These are phyloP conservation scores for Diversispora epigaea DNA, from an alignment of 192 early-diverging fungal species.

Conservation along the genomic window DNA sequence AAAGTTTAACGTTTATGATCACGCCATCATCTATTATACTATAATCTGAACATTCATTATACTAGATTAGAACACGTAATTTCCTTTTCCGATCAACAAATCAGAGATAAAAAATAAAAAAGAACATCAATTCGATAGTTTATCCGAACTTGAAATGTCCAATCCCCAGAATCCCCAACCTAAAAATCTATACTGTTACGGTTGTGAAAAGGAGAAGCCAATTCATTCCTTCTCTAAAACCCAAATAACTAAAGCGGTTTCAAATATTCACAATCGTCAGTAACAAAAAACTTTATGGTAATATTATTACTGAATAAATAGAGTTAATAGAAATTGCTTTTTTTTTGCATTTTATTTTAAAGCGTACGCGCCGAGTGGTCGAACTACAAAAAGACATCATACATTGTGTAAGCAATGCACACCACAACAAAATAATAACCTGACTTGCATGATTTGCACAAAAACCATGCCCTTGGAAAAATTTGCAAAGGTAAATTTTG, in stretches of 20 bases:
- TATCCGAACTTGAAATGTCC: too few species aligned
- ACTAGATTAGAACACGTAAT: too few species aligned
- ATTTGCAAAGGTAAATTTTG: constrained; percentile 43
- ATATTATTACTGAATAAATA: neutral
- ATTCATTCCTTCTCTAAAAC: constrained; percentile 43
- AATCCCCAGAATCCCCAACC: too few species aligned
- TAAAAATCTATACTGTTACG: constrained; percentile 3
- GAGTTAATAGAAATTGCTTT: neutral
- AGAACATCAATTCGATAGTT: too few species aligned
- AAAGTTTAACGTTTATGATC: too few species aligned
- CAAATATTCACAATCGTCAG: constrained; percentile 40
- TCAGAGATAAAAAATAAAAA: too few species aligned
- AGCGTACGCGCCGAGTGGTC: constrained; percentile 39
- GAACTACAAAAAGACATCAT: constrained; percentile 38
- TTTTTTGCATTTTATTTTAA: neutral
- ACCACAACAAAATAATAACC: constrained; percentile 26
- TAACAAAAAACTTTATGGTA: neutral
- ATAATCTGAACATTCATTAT: too few species aligned
- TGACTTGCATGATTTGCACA: constrained; percentile 48
- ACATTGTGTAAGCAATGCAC: constrained; percentile 47
- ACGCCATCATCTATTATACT: too few species aligned
- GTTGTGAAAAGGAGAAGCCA: constrained; percentile 36
- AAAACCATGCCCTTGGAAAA: constrained; percentile 35
- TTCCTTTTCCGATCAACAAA: too few species aligned
- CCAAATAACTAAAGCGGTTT: constrained; percentile 40